Evolutionary conservation across 352 stramenopile species (phyloP).

Genomic region (Pythium plurisporium): DNA sequence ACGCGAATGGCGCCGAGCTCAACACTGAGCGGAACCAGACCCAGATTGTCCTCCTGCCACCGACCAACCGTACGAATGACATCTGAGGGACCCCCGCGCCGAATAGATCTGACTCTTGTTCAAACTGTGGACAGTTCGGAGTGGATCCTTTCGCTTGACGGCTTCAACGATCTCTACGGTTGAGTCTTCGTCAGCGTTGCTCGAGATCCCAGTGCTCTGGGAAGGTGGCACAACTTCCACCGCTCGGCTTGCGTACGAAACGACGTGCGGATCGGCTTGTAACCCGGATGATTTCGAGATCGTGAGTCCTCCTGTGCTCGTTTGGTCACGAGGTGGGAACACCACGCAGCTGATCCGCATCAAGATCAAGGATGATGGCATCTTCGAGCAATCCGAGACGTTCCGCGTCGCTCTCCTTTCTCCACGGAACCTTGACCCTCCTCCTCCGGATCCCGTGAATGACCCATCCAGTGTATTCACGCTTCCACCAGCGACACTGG

Average conservation of each 20-base stretch:
- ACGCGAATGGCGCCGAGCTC: slow-evolving; percentile 47
- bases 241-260: slow-evolving; percentile 38
- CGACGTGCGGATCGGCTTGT: slow-evolving; percentile 43
- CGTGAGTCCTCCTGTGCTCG: slow-evolving; percentile 31
- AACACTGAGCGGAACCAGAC: slow-evolving; percentile 46
- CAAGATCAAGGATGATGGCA: slow-evolving; percentile 34
- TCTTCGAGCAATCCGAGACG: slow-evolving; percentile 49
- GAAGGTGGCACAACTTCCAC: slow-evolving; percentile 43
- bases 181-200: slow-evolving; percentile 23
- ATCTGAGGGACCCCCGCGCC: background rate
- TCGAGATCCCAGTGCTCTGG: slow-evolving; percentile 59
- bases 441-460: background rate
- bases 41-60: slow-evolving; percentile 39
- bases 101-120: background rate
- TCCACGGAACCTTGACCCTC: slow-evolving; percentile 11
- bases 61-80: slow-evolving; percentile 40
- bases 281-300: slow-evolving; percentile 35
- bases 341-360: slow-evolving; percentile 42
- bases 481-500: slow-evolving; percentile 32
- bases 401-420: slow-evolving; percentile 42
- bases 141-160: slow-evolving; percentile 52
- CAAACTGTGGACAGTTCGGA: slow-evolving; percentile 32
- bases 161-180: slow-evolving; percentile 25
- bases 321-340: slow-evolving; percentile 38
- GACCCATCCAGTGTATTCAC: slow-evolving; percentile 27